phyloP scores from a whole-genome alignment of 129 eudicot genomes.

The sunflower (Helianthus annuus) region HanXRQr2.0-SUNRISE NC_035438.2:23135353-23135852 shows the following conservation, averaged over 20 bases:
- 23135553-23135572: conserved; percentile 64
- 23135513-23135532: conserved; percentile 64
- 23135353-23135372: conserved; percentile 64
- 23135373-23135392: conserved; percentile 70
- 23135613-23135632: conserved; percentile 72
- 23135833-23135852: conserved; percentile 61
- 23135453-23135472: conserved; percentile 66
- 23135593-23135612: conserved; percentile 61
- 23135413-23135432: conserved; percentile 73
- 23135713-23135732: conserved; percentile 48
- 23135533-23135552: conserved; percentile 61
- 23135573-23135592: conserved; percentile 57
- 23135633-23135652: conserved; percentile 64
- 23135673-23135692: conserved; percentile 59
- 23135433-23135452: conserved; percentile 69
- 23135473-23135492: conserved; percentile 64
- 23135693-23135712: conserved; percentile 40
- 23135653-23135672: conserved; percentile 53
- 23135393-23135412: conserved; percentile 64
- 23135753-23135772: conserved; percentile 46
- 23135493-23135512: conserved; percentile 77
- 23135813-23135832: conserved; percentile 43
- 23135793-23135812: conserved; percentile 47
- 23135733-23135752: conserved; percentile 50
- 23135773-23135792: conserved; percentile 38